Evolutionary conservation across 495 filamentous ascomycete genomes (phyloP).

Genomic region (Cairneyella variabilis): DNA sequence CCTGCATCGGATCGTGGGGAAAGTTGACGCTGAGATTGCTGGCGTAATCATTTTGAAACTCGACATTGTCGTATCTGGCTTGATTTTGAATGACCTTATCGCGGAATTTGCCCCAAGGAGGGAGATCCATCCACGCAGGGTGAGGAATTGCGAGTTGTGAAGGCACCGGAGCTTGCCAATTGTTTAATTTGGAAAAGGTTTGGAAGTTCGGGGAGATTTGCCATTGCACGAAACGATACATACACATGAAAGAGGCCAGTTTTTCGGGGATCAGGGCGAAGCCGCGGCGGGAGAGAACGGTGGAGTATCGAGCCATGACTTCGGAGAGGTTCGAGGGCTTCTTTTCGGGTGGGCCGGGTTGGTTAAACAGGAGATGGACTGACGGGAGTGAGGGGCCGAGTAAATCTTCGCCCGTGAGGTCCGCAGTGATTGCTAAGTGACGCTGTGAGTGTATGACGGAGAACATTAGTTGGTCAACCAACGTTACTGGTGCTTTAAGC

Average conservation of each 20-base stretch:
- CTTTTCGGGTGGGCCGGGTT: slow-evolving; percentile 13
- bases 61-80: slow-evolving; percentile 27
- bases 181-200: slow-evolving; percentile 25
- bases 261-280: slow-evolving; percentile 24
- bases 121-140: slow-evolving; percentile 31
- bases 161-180: slow-evolving; percentile 23
- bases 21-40: slow-evolving; percentile 26
- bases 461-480: slow-evolving; percentile 24
- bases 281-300: slow-evolving; percentile 18
- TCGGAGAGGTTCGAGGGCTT: slow-evolving; percentile 18
- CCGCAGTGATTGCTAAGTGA: slow-evolving; percentile 12
- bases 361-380: slow-evolving; percentile 23
- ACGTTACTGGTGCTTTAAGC: slow-evolving; percentile 21
- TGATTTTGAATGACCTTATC: slow-evolving; percentile 32
- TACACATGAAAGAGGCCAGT: slow-evolving; percentile 25
- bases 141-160: slow-evolving; percentile 28
- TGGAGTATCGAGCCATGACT: slow-evolving; percentile 23
- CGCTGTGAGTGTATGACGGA: slow-evolving; percentile 24
- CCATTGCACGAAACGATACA: slow-evolving; percentile 30
- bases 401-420: slow-evolving; percentile 16
- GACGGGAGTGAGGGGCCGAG: slow-evolving; percentile 19
- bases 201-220: slow-evolving; percentile 26
- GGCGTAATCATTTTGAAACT: slow-evolving; percentile 29
- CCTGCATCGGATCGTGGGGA: slow-evolving; percentile 22
- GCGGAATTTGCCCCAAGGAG: slow-evolving; percentile 28